Evolutionary conservation across 768 basidiomycete genomes (phyloP), one percentile per base, ranked within the genome.

Genomic region (Boletus bicolor): DNA sequence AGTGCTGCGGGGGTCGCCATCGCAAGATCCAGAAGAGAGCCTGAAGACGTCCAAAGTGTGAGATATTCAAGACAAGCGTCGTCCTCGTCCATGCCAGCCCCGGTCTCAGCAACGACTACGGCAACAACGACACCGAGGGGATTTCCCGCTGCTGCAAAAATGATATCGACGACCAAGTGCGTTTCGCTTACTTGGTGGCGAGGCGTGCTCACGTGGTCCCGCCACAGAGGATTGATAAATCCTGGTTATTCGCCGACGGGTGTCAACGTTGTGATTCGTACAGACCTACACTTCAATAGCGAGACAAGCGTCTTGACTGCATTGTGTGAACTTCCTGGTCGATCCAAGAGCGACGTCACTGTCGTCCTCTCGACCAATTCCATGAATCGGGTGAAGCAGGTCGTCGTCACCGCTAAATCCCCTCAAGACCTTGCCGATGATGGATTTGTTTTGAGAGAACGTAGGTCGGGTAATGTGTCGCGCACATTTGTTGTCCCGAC

Each of bases 291-390:
- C 65, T 86, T 82, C 73, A 78, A 84, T 65, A 61, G 67, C 37
- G 74, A 76, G 35, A 79, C 77, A 49, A 76, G 77, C 67, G 65
- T 76, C 38, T 72, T 88, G 63, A 78, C 77, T 54, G 83, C 82
- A 49, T 76, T 82, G 72, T 79, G 88, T 65, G 87, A 89, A 70
- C 74, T 89, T 32, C 88, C 88, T 4, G 88, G 88, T 42, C 74
- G 88, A 66, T 79, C 78, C 64, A 80, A 75, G 58, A 68, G 68
- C 58, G 82, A 87, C 62, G 62, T 90, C 50, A 78, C 71, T 56
- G 75, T 89, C 71, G 77, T 76, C 48, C 77, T 91, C 53, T 79
- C 80, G 48, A 83, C 80, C 57, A 83, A 83, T 65, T 67, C 76
- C 53, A 80, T 82, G 74, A 89, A 82, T 59, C 77, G 82, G 57